These are phyloP conservation scores for Eimeria falciformis DNA, from an alignment of 169 alveolate species.

Conservation along the genomic window DNA sequence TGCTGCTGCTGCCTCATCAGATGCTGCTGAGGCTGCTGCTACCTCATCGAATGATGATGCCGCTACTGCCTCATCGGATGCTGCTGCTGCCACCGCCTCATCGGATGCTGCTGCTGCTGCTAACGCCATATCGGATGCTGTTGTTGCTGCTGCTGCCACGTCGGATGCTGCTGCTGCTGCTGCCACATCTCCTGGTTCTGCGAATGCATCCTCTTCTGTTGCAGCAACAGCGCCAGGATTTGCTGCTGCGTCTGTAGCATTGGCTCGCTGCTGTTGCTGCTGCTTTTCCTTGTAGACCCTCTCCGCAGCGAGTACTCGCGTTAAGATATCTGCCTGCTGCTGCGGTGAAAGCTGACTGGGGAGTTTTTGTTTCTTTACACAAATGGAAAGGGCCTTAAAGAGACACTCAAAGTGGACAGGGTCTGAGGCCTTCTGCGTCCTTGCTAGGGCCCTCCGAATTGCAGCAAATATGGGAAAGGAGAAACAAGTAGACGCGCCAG, in stretches of 20 bases:
- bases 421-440: conserved; percentile 55
- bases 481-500: conserved; percentile 44
- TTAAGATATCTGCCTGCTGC: conserved; percentile 30
- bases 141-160: background rate
- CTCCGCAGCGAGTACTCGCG: conserved; percentile 40
- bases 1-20: background rate
- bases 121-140: background rate
- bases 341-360: conserved; percentile 22
- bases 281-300: conserved; percentile 33
- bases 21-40: too few relatives aligned
- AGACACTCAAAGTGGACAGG: conserved; percentile 40
- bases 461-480: conserved; percentile 48
- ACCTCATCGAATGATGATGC: too few relatives aligned
- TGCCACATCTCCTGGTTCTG: background rate
- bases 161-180: background rate
- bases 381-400: background rate
- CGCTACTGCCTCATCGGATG: too few relatives aligned
- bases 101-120: conserved; percentile 27
- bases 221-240: background rate
- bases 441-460: conserved; percentile 9
- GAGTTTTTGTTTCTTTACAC: conserved; percentile 14
- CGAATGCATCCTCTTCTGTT: conserved; percentile 9
- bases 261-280: conserved; percentile 15
- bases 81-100: too few relatives aligned
- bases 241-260: background rate